Conservation (phyloP, 371 early-diverging fungal species). For the Mucor circinelloides region DNA sequence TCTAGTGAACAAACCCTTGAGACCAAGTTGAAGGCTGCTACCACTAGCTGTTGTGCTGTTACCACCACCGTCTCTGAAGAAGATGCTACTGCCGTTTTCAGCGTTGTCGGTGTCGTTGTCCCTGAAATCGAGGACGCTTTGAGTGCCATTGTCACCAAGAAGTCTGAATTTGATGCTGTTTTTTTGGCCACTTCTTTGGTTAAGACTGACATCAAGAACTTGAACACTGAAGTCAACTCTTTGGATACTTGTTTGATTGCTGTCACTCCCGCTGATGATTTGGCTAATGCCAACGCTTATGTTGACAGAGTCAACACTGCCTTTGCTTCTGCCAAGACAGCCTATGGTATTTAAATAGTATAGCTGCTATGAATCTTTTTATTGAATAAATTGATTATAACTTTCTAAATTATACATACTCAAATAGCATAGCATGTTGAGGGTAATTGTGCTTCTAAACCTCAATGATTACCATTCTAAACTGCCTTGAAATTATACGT, state of each 20-base stretch:
- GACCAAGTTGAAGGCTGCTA: constrained; percentile 11
- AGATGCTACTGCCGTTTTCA: constrained; percentile 23
- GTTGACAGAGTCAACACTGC: constrained; percentile 12
- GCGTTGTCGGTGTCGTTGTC: constrained; percentile 5
- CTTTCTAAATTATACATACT: no score
- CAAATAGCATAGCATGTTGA: no score
- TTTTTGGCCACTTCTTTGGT: constrained; percentile 16
- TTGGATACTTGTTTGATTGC: constrained; percentile 24
- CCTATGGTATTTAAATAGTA: constrained; percentile 18
- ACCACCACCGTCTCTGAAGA: constrained; percentile 4
- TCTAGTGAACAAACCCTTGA: constrained; percentile 12
- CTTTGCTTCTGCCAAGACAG: constrained; percentile 21
- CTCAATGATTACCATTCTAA: no score
- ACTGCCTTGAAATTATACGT: no score
- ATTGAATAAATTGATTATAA: not conserved
- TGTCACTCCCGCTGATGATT: constrained; percentile 16
- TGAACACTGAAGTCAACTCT: constrained; percentile 10
- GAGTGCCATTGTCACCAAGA: constrained; percentile 15
- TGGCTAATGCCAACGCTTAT: constrained; percentile 14
- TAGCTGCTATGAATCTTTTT: not conserved
- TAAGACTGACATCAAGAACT: constrained; percentile 17
- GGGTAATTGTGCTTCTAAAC: no score
- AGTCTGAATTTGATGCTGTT: constrained; percentile 15
- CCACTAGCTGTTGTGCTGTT: constrained; percentile 16
- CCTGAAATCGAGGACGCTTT: constrained; percentile 16